Conservation (phyloP, 179 eudicot species). For the Pouteria campechiana region DNA sequence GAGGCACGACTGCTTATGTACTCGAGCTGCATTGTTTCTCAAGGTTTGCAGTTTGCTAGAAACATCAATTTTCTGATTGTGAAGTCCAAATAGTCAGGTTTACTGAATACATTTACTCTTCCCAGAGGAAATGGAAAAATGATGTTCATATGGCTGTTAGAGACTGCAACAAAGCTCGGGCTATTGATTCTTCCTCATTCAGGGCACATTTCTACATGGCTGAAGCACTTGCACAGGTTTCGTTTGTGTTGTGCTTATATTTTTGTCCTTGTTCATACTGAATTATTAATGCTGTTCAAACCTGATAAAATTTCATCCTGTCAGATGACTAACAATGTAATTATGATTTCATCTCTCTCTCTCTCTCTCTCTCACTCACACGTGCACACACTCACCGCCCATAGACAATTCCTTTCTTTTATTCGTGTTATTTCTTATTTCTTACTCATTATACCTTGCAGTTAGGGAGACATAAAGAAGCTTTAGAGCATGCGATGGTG, state of each 20-base stretch:
- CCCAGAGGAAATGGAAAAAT: conserved; percentile 88
- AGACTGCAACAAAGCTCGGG: conserved; percentile 70
- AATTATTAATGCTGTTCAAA: too few relatives aligned
- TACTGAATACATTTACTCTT: conserved; percentile 3
- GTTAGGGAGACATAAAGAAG: conserved; percentile 82
- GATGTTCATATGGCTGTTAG: conserved; percentile 81
- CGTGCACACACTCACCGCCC: too few relatives aligned
- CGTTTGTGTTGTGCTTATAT: conserved; percentile 8
- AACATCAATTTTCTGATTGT: neutral
- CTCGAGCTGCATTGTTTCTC: conserved; percentile 83
- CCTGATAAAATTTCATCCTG: too few relatives aligned
- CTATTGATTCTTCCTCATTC: conserved; percentile 56
- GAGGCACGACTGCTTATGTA: conserved; percentile 72
- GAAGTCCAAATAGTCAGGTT: conserved; percentile 4
- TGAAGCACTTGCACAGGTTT: conserved; percentile 67
- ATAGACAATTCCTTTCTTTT: neutral
- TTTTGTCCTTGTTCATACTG: too few relatives aligned
- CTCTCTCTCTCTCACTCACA: too few relatives aligned
- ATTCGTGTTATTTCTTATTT: neutral
- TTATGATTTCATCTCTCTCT: too few relatives aligned
- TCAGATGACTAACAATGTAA: too few relatives aligned
- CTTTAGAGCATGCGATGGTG: conserved; percentile 74
- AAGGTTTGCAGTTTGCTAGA: conserved; percentile 48
- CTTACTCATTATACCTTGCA: conserved; percentile 17
- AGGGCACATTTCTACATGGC: conserved; percentile 58